These are phyloP conservation scores for Tetrastigma voinierianum DNA, from an alignment of 164 flowering plant species.

Conservation along the genomic window DNA sequence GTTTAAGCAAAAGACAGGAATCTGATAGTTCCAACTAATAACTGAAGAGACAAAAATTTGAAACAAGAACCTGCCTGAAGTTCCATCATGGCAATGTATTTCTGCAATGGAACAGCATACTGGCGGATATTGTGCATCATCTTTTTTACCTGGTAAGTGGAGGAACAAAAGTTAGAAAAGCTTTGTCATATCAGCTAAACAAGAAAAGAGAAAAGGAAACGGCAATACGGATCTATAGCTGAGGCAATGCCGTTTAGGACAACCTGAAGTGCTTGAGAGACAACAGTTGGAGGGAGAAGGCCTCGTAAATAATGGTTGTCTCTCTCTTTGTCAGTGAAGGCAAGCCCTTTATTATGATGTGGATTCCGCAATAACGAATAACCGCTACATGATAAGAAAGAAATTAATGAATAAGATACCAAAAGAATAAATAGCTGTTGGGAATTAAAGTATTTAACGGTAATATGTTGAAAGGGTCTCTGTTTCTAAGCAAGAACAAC, in stretches of 20 bases:
- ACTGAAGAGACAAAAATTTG: neutral
- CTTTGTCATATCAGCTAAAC: neutral
- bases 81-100: slow-evolving; percentile 52
- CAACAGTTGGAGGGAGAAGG: slow-evolving; percentile 44
- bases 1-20: too few relatives aligned
- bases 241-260: neutral
- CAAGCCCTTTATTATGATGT: slow-evolving; percentile 57
- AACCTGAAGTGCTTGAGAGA: too few relatives aligned
- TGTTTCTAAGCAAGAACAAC: neutral
- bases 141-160: slow-evolving; percentile 35
- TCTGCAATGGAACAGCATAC: slow-evolving; percentile 44
- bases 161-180: slow-evolving; percentile 1
- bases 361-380: slow-evolving; percentile 55
- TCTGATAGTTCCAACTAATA: neutral
- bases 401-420: neutral
- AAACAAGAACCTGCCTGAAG: slow-evolving; percentile 30
- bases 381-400: slow-evolving; percentile 31
- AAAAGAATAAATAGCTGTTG: neutral
- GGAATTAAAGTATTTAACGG: neutral
- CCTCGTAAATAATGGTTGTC: slow-evolving; percentile 55
- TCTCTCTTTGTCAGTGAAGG: slow-evolving; percentile 54
- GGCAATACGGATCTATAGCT: neutral
- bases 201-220: neutral
- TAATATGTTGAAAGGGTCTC: neutral
- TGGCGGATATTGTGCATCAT: slow-evolving; percentile 40